phyloP scores from a whole-genome alignment of 257 asterid species.

The Nicotiana otophora region DNA sequence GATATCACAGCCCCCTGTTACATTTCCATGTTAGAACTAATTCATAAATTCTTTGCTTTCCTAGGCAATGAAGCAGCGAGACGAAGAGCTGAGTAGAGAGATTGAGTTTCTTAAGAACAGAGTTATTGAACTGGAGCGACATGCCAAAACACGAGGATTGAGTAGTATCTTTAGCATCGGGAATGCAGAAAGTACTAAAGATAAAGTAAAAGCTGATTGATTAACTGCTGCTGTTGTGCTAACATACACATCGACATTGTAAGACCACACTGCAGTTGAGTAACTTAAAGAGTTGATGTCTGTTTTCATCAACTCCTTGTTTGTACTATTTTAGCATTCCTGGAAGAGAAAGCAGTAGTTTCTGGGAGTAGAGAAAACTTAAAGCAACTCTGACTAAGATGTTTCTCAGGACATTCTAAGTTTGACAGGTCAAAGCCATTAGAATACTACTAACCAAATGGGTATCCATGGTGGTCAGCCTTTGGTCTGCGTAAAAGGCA shows the following conservation, averaged over 20 bases:
- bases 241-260: neutral
- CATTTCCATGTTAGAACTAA: neutral
- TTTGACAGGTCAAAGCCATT: neutral
- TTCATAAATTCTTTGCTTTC: neutral
- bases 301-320: neutral
- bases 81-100: slow-evolving; percentile 54
- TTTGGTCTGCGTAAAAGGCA: neutral
- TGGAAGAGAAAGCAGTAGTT: neutral
- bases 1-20: neutral
- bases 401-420: neutral
- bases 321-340: neutral
- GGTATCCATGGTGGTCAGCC: neutral
- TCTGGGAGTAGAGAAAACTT: neutral
- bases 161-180: slow-evolving; percentile 35
- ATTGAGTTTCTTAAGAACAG: slow-evolving; percentile 47
- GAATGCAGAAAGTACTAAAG: slow-evolving; percentile 20
- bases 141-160: slow-evolving; percentile 37
- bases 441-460: neutral
- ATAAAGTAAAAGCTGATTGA: slow-evolving; percentile 11
- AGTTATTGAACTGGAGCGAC: slow-evolving; percentile 44
- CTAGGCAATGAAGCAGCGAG: slow-evolving; percentile 51
- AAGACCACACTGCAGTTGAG: neutral
- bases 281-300: neutral
- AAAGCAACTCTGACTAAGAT: neutral
- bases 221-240: neutral